Evolutionary conservation across 2,329 filamentous ascomycete genomes (phyloP).

Genomic region (Dissoconium aciculare): DNA sequence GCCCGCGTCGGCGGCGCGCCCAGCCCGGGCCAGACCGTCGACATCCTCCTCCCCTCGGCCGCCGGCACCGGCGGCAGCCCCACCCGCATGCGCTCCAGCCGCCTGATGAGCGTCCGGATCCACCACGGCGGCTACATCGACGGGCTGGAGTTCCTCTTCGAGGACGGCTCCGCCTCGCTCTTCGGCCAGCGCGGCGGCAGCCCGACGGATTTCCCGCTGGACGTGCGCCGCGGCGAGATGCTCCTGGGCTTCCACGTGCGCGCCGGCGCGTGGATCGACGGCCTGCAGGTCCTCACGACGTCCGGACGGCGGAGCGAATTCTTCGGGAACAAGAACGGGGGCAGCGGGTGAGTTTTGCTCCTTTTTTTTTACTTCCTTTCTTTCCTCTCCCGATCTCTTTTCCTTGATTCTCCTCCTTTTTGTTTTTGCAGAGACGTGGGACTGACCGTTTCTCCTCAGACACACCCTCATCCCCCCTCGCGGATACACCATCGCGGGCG

Average conservation of each 20-base stretch:
- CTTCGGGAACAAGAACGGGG: conserved; percentile 68
- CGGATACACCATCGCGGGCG: conserved; percentile 75
- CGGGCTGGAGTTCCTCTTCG: conserved; percentile 84
- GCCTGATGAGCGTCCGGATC: conserved; percentile 59
- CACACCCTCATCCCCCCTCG: conserved; percentile 77
- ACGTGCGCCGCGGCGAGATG: conserved; percentile 71
- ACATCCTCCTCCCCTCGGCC: background rate
- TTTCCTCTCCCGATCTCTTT: too few species aligned
- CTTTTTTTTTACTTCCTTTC: background rate
- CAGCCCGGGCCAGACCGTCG: background rate
- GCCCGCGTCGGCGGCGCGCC: conserved; percentile 38
- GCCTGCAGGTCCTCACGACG: conserved; percentile 77
- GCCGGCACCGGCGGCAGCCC: background rate
- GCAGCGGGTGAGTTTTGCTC: conserved; percentile 54
- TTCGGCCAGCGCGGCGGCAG: conserved; percentile 72
- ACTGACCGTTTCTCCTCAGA: too few species aligned
- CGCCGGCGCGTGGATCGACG: conserved; percentile 72
- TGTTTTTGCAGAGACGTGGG: too few species aligned
- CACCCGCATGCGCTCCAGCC: conserved; percentile 30
- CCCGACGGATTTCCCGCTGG: conserved; percentile 60
- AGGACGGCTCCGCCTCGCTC: conserved; percentile 67
- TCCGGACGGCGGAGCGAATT: conserved; percentile 71
- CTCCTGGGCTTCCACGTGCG: conserved; percentile 75
- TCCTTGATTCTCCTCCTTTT: conserved; percentile 7
- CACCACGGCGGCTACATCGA: conserved; percentile 66